Conservation (phyloP, 2,329 filamentous ascomycete genomes). For the Alternaria conjuncta region DNA sequence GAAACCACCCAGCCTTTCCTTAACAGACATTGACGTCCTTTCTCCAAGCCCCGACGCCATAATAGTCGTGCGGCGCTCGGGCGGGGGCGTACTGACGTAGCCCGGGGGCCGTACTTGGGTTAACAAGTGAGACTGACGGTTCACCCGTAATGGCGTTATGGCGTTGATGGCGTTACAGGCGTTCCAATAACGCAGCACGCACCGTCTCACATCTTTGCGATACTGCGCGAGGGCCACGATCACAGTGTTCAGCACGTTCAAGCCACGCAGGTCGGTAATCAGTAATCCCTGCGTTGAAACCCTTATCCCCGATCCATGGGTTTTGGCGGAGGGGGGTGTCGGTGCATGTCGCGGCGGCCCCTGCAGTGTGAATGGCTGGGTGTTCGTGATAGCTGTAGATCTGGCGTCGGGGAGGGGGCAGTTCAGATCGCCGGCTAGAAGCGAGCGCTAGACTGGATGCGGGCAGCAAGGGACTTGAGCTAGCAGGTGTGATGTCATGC, state of each 20-base stretch:
- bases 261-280: not conserved
- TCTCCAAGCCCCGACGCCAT: not conserved
- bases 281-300: not conserved
- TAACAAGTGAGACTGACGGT: not conserved
- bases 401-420: not conserved
- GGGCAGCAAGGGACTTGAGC: not conserved
- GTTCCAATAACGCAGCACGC: not conserved
- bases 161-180: not conserved
- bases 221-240: not conserved
- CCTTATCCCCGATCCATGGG: not conserved
- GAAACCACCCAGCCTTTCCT: not conserved
- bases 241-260: not conserved
- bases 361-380: not conserved
- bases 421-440: not conserved
- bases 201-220: not conserved
- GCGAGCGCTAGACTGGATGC: not conserved
- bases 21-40: not conserved
- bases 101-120: not conserved
- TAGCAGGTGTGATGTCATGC: not conserved
- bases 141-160: not conserved
- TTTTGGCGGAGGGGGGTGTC: not conserved
- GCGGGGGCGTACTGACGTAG: not conserved
- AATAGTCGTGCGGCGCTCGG: not conserved
- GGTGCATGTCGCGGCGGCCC: not conserved
- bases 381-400: not conserved